Base-by-base conservation (phyloP, 1,284 basidiomycete species). In the Irpex sp. region DNA sequence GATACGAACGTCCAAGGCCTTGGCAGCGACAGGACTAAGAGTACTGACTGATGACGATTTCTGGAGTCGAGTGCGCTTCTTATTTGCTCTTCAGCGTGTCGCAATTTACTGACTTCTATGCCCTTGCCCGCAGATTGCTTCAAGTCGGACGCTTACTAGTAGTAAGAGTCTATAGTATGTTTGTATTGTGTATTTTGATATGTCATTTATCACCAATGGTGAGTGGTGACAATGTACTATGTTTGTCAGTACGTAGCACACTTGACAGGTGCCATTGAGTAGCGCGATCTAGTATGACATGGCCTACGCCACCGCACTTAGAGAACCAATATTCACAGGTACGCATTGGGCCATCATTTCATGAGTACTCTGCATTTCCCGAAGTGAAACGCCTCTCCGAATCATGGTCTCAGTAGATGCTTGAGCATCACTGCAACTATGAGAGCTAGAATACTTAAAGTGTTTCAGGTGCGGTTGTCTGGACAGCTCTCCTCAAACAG, bases 1-100 rank as follows among this genome's bases (percentile, higher is more conserved):
- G 26, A 74, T 90, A 58, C 78, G 78, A 59, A 78, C 86, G 1
- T 80, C 83, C 8, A 87, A 88, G 65, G 86, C 82, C 1, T 79
- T 91, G 4, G 86, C 88, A 2, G 78, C 81, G 3, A 79, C 81
- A 0, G 89, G 84, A 0, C 78, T 86, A 63, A 78, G 84, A 15
- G 82, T 85, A 3, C 68, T 90, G 6, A 78, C 81, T 11, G 88
- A 91, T 66, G 79, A 79, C 17, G 72, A 70, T 65, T 85, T 78
- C 68, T 77, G 65, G 62, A 77, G 74, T 71, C 76, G 73, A 69
- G 80, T 78, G 17, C 15, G 72, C 37, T 26, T 56, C 19, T 11
- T 7, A 34, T 36, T 13, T 51, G 13, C 40, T 44, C 15, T 9
- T 9, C 11, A 44, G 40, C 8, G 15, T 44, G 40, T 44, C 15